Percentiles rank a stretch among this genome's conserved stretches.
Evolutionary conservation across 2,329 filamentous ascomycete species (phyloP).

Genomic region (Cylindrodendrum hubeiense): DNA sequence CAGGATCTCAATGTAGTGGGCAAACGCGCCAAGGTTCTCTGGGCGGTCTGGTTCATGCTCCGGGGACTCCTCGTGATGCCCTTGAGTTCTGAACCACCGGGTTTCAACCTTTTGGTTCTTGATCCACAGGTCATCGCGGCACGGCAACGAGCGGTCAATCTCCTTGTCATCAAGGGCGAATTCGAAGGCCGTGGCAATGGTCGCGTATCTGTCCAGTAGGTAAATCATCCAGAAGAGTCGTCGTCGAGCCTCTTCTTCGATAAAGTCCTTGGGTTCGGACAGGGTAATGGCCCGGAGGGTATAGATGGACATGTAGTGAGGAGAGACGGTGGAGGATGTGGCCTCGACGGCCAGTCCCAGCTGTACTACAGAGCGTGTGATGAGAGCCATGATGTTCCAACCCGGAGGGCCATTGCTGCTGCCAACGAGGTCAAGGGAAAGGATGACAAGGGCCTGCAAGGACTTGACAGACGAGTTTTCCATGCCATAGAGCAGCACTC

Average conservation of each 20-base stretch:
- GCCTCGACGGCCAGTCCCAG: constrained; percentile 86
- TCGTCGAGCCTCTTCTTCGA: constrained; percentile 88
- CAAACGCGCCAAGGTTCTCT: constrained; percentile 88
- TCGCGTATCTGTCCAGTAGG: constrained; percentile 89
- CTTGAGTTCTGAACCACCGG: constrained; percentile 77
- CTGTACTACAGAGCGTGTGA: constrained; percentile 90
- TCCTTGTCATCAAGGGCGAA: constrained; percentile 91
- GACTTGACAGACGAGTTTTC: constrained; percentile 92
- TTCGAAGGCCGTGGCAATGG: constrained; percentile 91
- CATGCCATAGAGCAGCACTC: constrained; percentile 87
- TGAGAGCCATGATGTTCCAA: constrained; percentile 91
- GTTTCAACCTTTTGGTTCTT: constrained; percentile 89
- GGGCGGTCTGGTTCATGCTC: constrained; percentile 77
- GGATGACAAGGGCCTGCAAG: constrained; percentile 86
- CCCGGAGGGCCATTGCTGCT: constrained; percentile 91
- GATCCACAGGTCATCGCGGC: constrained; percentile 87
- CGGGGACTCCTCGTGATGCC: constrained; percentile 55
- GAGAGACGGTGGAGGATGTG: constrained; percentile 82
- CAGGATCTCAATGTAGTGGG: constrained; percentile 90
- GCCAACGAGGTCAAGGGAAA: constrained; percentile 87
- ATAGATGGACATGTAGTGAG: constrained; percentile 87
- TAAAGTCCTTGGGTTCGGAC: constrained; percentile 85
- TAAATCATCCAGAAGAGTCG: constrained; percentile 96
- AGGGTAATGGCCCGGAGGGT: constrained; percentile 88
- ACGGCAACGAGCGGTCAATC: constrained; percentile 88